These are phyloP conservation scores for Ganoderma lucidum DNA, from an alignment of 1,284 basidiomycete genomes.

Conservation along the genomic window DNA sequence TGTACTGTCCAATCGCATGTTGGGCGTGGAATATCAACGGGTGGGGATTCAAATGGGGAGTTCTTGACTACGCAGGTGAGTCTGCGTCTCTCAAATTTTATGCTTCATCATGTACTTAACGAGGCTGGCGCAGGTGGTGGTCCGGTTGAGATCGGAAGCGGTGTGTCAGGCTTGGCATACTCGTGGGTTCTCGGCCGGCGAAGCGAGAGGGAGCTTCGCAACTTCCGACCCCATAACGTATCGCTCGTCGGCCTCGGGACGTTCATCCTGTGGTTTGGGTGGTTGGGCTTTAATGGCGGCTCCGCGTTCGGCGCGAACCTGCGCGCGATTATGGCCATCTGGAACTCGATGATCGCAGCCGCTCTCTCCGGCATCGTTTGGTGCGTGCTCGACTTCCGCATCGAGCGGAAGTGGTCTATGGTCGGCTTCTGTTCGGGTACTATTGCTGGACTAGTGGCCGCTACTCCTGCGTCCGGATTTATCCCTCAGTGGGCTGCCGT, in stretches of 20 bases:
- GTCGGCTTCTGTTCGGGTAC: conserved; percentile 89
- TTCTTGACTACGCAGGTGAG: conserved; percentile 83
- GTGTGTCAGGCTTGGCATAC: conserved; percentile 87
- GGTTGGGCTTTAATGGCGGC: conserved; percentile 76
- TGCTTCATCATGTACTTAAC: conserved; percentile 13
- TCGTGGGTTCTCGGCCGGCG: conserved; percentile 84
- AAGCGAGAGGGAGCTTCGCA: conserved; percentile 82
- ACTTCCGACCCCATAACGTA: conserved; percentile 95
- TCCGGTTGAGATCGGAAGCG: conserved; percentile 93
- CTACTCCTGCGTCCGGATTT: conserved; percentile 82
- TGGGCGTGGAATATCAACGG: conserved; percentile 84
- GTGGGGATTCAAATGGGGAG: conserved; percentile 92
- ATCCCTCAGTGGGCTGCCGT: conserved; percentile 76
- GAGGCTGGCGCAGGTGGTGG: conserved; percentile 72
- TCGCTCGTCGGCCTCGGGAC: conserved; percentile 90
- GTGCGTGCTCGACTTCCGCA: conserved; percentile 87
- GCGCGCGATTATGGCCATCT: conserved; percentile 86
- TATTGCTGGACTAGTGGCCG: conserved; percentile 91
- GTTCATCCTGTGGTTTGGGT: conserved; percentile 91
- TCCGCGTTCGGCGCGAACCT: conserved; percentile 93
- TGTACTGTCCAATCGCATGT: conserved; percentile 83
- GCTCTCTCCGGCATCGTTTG: conserved; percentile 86
- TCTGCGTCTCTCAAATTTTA: conserved; percentile 8
- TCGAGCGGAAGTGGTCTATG: conserved; percentile 84
- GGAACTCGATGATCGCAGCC: conserved; percentile 88